Evolutionary conservation across 352 stramenopile species (phyloP), one percentile per base, ranked within the genome.

Genomic region (Blastocystis sp.): DNA sequence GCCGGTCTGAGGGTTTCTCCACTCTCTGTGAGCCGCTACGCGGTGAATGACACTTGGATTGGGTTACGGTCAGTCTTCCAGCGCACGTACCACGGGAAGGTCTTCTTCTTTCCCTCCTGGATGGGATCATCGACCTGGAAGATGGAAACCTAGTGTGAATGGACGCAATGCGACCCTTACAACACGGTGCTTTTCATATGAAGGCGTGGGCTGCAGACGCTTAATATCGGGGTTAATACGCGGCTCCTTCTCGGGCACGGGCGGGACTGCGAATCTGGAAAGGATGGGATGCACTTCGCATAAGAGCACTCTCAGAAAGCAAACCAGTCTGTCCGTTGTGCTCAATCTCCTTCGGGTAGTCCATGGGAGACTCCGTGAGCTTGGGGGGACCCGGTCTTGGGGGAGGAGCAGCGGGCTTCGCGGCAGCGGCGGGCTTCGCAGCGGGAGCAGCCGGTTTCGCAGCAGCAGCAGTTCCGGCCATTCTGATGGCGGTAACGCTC

Each of bases 31-130:
- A 65, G 71, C 52, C 48, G 71, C 71, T 81, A 60, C 21, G 28
- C 9, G 38, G 64, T 3, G 66, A 21, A 24, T 3, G 38, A 34
- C n/a, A 40, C 19, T 17, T 43, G 43, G 43, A 63, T 14, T 7
- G 28, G 19, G 3, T 14, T 64, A 81, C 71, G 71, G 45, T 81
- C 71, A 14, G 71, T 63, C 71, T 40, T 81, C 71, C 71, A 81
- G 28, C 71, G 71, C 28, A 81, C 71, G 43, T 81, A 81, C 71
- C 71, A 81, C 54, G 52, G 40, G 48, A 81, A 21, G 3, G 71
- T 81, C 71, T 81, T 81, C 71, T 81, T 81, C 71, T 81, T 81
- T 64, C 71, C 71, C 52, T 81, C 71, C 48, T 81, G 71, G 28
- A 81, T 81, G n/a, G 71, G 24, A 64, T 81, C 71, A 38, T 81